phyloP scores from a whole-genome alignment of 805 yeast genomes.

The Naumovozyma baii region DNA sequence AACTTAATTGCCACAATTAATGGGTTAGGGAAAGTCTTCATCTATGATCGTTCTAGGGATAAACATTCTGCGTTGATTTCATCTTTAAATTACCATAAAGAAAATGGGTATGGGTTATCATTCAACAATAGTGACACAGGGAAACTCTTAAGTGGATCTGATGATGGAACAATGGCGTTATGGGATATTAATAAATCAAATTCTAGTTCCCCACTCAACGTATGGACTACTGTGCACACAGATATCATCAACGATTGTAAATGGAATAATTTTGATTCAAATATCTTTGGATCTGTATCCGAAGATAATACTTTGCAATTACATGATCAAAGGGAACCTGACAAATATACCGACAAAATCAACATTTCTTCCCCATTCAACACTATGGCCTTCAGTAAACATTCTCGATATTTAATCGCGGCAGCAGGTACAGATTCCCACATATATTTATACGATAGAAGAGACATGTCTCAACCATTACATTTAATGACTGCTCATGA shows the following conservation, averaged over 20 bases:
- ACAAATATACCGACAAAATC: constrained; percentile 17
- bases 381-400: constrained; percentile 55
- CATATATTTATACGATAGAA: constrained; percentile 53
- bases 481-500: constrained; percentile 79
- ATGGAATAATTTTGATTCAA: constrained; percentile 50
- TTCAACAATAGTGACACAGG: constrained; percentile 49
- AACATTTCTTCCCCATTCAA: constrained; percentile 39
- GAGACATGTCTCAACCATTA: constrained; percentile 40
- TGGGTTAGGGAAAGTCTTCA: constrained; percentile 51
- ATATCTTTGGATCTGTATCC: constrained; percentile 59
- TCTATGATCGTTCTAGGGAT: constrained; percentile 37
- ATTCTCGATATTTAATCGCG: constrained; percentile 50
- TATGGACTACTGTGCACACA: constrained; percentile 32
- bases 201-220: constrained; percentile 21
- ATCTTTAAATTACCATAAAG: constrained; percentile 43
- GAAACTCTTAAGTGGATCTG: constrained; percentile 50
- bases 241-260: constrained; percentile 68
- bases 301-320: constrained; percentile 53
- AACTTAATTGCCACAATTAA: constrained; percentile 53
- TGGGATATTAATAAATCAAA: constrained; percentile 39
- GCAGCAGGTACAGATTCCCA: constrained; percentile 63
- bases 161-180: constrained; percentile 53
- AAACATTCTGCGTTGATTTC: constrained; percentile 20
- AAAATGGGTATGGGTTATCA: constrained; percentile 66
- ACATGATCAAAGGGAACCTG: constrained; percentile 41